Evolutionary conservation across 768 basidiomycete species (phyloP).

Genomic region (Tephrocybe sp.): DNA sequence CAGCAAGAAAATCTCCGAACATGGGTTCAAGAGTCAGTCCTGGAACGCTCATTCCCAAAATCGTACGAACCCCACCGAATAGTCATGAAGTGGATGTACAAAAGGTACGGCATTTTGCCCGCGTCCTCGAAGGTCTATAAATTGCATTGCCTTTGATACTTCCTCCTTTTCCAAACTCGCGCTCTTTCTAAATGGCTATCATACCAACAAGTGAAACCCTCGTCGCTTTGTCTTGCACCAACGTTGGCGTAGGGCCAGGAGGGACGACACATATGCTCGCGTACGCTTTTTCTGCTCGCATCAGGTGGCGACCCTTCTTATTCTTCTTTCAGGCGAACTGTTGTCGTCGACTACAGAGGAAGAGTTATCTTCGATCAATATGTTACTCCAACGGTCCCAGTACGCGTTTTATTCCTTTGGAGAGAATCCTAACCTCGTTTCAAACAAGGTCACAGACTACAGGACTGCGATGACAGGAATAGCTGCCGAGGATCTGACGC

Average conservation of each 20-base stretch:
- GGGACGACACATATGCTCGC: conserved; percentile 82
- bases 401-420: conserved; percentile 16
- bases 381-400: conserved; percentile 59
- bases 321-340: conserved; percentile 34
- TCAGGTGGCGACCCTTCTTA: background rate
- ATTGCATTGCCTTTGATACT: conserved; percentile 13
- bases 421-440: background rate
- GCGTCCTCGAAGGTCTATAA: conserved; percentile 14
- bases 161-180: conserved; percentile 9
- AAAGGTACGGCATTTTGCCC: conserved; percentile 12
- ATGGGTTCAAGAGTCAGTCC: conserved; percentile 19
- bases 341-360: conserved; percentile 59
- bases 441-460: conserved; percentile 63
- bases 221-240: conserved; percentile 59
- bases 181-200: conserved; percentile 29
- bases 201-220: conserved; percentile 41
- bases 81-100: conserved; percentile 7
- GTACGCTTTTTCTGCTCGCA: conserved; percentile 39
- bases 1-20: conserved; percentile 23
- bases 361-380: conserved; percentile 56
- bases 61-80: conserved; percentile 3
- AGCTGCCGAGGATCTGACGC: conserved; percentile 35
- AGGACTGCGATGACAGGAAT: conserved; percentile 63
- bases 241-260: conserved; percentile 79
- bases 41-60: conserved; percentile 15